These are phyloP conservation scores for Aspergillus ostianus DNA, from an alignment of 495 filamentous ascomycete genomes.

Conservation along the genomic window DNA sequence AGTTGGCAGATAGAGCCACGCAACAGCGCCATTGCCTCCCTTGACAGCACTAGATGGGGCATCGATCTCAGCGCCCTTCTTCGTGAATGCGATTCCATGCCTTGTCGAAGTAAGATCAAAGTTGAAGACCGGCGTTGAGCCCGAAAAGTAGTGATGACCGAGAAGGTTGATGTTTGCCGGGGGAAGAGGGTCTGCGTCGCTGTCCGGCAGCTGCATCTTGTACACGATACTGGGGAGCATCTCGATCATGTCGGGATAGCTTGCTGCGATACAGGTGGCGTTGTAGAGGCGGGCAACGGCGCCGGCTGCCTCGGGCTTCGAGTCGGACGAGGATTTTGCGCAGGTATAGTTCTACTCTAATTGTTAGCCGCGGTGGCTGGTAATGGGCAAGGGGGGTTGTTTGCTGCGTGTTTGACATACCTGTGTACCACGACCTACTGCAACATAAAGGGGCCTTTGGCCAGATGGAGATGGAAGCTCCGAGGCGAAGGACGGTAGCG, in stretches of 20 bases:
- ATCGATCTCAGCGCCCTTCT: conserved; percentile 50
- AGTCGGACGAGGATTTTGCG: conserved; percentile 51
- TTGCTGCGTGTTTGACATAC: conserved; percentile 24
- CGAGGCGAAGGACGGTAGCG: conserved; percentile 38
- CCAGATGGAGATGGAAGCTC: conserved; percentile 58
- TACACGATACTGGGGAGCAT: conserved; percentile 43
- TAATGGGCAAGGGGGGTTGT: background rate
- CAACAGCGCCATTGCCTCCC: conserved; percentile 64
- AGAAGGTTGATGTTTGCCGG: conserved; percentile 59
- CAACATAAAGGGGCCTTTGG: conserved; percentile 68
- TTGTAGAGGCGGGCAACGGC: conserved; percentile 88
- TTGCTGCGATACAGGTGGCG: conserved; percentile 71
- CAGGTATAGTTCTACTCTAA: conserved; percentile 83
- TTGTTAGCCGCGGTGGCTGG: conserved; percentile 7
- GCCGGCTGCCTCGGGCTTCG: conserved; percentile 62
- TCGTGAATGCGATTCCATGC: conserved; percentile 60
- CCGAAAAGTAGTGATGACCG: conserved; percentile 78
- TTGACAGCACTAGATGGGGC: conserved; percentile 59
- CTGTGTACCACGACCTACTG: conserved; percentile 77
- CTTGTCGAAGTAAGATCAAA: conserved; percentile 54
- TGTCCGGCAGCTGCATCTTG: conserved; percentile 42
- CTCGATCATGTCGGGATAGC: conserved; percentile 60
- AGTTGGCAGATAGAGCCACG: conserved; percentile 49
- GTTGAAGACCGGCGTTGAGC: conserved; percentile 73
- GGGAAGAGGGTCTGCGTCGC: conserved; percentile 25